phyloP scores from a whole-genome alignment of 2,329 filamentous ascomycete genomes.

The Colletotrichum sp. region DNA sequence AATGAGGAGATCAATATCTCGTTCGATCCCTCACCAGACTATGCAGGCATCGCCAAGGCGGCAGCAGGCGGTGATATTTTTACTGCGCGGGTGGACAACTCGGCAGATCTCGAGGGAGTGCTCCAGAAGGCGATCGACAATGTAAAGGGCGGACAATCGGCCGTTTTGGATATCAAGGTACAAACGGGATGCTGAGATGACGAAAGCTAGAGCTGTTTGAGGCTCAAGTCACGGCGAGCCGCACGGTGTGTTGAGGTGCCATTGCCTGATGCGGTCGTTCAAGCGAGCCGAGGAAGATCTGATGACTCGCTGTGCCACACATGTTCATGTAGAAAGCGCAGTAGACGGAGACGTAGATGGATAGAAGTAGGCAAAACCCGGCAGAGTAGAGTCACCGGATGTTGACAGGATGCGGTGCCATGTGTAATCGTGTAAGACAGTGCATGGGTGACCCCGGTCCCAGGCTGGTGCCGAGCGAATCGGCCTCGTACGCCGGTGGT shows the following conservation, averaged over 20 bases:
- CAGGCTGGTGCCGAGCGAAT: neutral
- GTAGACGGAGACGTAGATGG: neutral
- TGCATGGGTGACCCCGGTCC: neutral
- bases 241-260: neutral
- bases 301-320: neutral
- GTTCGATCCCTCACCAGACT: constrained; percentile 48
- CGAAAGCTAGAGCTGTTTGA: neutral
- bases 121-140: constrained; percentile 54
- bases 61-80: constrained; percentile 51
- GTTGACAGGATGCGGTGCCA: neutral
- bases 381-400: neutral
- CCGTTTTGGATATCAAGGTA: constrained; percentile 61
- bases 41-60: constrained; percentile 32
- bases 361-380: neutral
- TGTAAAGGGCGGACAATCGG: constrained; percentile 54
- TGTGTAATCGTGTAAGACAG: neutral
- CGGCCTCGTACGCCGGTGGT: neutral
- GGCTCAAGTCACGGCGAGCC: neutral
- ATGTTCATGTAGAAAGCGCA: neutral
- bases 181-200: constrained; percentile 42
- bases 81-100: constrained; percentile 51
- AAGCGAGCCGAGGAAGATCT: neutral
- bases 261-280: neutral
- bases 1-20: constrained; percentile 54
- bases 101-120: constrained; percentile 49